These are phyloP conservation scores for Cornus florida DNA, from an alignment of 148 eudicot species.

Conservation along the genomic window DNA sequence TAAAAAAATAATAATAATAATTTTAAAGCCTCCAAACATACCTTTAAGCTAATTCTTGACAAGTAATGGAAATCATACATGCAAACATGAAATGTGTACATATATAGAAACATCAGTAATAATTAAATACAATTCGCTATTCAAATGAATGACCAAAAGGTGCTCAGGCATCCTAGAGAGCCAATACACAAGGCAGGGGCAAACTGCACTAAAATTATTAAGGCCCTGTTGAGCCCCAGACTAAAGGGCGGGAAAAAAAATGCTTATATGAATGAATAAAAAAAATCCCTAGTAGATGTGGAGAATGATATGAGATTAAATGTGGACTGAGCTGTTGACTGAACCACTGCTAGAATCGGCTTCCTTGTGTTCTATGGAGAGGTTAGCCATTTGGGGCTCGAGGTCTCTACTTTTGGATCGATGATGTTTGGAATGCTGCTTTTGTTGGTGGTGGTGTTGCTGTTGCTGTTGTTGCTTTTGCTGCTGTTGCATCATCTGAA, in stretches of 20 bases:
- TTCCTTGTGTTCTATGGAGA: slow-evolving; percentile 42
- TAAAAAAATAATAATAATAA: too few species aligned
- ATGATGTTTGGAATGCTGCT: slow-evolving; percentile 39
- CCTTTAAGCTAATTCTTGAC: too few species aligned
- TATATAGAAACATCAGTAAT: too few species aligned
- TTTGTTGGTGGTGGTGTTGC: slow-evolving; percentile 4
- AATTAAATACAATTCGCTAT: background rate
- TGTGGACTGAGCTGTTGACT: slow-evolving; percentile 18
- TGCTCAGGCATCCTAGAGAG: background rate
- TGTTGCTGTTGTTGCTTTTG: slow-evolving; percentile 1
- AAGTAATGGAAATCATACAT: too few species aligned
- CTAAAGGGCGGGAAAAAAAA: background rate
- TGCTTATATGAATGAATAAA: background rate
- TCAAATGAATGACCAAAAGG: background rate
- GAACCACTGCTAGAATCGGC: slow-evolving; percentile 22
- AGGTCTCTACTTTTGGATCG: slow-evolving; percentile 56
- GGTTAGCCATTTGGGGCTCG: slow-evolving; percentile 47
- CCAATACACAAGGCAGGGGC: slow-evolving; percentile 1
- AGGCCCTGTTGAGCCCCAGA: background rate
- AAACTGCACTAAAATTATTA: background rate
- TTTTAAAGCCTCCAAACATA: too few species aligned
- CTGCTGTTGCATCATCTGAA: slow-evolving; percentile 48
- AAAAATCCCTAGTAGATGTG: background rate
- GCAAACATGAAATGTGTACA: too few species aligned
- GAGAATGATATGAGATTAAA: background rate